phyloP scores from a whole-genome alignment of 2,329 filamentous ascomycete genomes.

The Colletotrichum endophyticum region DNA sequence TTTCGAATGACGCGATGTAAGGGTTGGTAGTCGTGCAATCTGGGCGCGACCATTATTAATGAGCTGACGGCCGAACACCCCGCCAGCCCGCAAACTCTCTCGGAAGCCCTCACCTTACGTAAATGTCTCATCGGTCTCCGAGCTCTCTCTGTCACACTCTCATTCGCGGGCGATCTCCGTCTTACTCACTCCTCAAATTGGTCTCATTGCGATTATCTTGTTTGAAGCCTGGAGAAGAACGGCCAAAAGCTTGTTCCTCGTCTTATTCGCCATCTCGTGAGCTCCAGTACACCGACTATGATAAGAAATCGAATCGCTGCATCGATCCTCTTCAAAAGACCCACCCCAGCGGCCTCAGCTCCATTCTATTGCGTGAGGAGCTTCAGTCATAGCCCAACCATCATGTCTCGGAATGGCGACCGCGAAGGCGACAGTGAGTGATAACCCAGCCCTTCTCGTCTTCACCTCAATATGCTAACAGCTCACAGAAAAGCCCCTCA shows the following conservation, averaged over 20 bases:
- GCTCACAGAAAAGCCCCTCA: slow-evolving; percentile 14
- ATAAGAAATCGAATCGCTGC: background rate
- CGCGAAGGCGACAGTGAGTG: background rate
- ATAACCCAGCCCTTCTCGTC: background rate
- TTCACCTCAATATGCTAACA: too few relatives aligned
- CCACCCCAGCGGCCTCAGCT: background rate
- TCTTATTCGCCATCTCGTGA: background rate
- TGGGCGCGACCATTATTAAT: background rate
- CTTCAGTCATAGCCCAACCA: background rate
- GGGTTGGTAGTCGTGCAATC: background rate
- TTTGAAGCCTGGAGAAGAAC: background rate
- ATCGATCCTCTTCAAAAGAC: background rate
- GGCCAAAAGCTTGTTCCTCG: background rate
- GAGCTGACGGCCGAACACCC: background rate
- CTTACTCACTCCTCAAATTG: background rate
- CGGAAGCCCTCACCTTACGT: background rate
- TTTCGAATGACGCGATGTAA: background rate
- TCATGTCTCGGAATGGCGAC: background rate
- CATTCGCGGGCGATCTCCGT: background rate
- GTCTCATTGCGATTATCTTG: too few relatives aligned
- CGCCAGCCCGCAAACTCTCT: background rate
- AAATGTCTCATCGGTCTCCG: slow-evolving; percentile 2
- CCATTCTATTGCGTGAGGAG: background rate
- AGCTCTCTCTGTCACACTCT: background rate
- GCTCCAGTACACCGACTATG: background rate